These are phyloP conservation scores for Fusarium pseudonygamai DNA, from an alignment of 2,329 filamentous ascomycete species.

Conservation along the genomic window DNA sequence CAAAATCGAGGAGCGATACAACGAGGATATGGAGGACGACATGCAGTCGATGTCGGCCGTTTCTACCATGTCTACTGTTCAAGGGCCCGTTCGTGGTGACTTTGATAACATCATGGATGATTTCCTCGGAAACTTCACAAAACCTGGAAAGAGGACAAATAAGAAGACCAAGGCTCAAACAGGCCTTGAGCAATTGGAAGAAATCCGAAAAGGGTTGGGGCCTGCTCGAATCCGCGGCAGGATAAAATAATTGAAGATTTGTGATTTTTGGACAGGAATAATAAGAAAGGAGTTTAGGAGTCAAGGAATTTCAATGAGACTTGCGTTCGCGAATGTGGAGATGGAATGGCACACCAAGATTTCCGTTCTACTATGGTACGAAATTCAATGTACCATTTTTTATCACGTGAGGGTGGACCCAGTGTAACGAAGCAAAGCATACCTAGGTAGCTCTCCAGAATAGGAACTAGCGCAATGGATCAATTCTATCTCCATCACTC, in stretches of 20 bases:
- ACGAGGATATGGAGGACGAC: conserved; percentile 60
- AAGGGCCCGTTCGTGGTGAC: conserved; percentile 75
- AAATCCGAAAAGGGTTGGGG: conserved; percentile 83
- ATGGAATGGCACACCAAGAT: neutral
- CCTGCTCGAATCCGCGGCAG: conserved; percentile 69
- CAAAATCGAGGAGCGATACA: conserved; percentile 82
- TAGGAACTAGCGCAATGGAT: conserved; percentile 33
- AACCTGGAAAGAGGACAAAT: conserved; percentile 75
- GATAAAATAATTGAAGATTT: conserved; percentile 25
- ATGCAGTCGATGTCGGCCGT: conserved; percentile 67
- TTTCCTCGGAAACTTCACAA: conserved; percentile 80
- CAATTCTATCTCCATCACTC: conserved; percentile 32
- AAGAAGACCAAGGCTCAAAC: conserved; percentile 84
- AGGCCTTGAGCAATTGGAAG: conserved; percentile 89
- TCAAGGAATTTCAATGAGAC: conserved; percentile 17
- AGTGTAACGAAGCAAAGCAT: conserved; percentile 8
- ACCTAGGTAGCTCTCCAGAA: conserved; percentile 42
- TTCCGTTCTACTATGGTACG: neutral
- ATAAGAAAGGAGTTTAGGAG: conserved; percentile 28
- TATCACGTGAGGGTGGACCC: conserved; percentile 38
- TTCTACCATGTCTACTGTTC: conserved; percentile 72
- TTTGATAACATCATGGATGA: conserved; percentile 94
- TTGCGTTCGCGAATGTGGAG: neutral
- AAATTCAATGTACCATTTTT: neutral
- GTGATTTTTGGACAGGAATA: neutral